These are phyloP conservation scores for Dactylellina leptospora DNA, from an alignment of 2,329 filamentous ascomycete species.

Conservation along the genomic window DNA sequence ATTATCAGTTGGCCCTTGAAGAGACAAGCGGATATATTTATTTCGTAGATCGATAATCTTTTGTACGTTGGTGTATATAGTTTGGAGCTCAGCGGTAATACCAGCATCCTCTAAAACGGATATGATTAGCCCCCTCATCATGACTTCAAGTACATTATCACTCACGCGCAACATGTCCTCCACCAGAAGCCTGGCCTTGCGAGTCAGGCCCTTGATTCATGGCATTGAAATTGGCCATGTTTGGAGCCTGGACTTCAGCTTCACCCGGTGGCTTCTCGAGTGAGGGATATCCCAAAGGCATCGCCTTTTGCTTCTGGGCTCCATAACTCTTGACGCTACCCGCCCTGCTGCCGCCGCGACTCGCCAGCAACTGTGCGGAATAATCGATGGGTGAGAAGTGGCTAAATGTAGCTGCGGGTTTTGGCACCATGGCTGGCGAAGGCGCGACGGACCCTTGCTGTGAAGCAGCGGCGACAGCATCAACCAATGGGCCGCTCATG, in stretches of 20 bases:
- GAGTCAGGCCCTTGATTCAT: slow-evolving; percentile 49
- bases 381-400: slow-evolving; percentile 58
- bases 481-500: slow-evolving; percentile 58
- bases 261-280: slow-evolving; percentile 56
- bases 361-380: slow-evolving; percentile 36
- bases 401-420: slow-evolving; percentile 61
- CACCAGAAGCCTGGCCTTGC: slow-evolving; percentile 12
- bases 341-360: slow-evolving; percentile 58
- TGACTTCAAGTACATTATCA: slow-evolving; percentile 4
- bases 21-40: slow-evolving; percentile 85
- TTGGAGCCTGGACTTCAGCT: slow-evolving; percentile 55
- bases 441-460: slow-evolving; percentile 25
- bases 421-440: slow-evolving; percentile 60
- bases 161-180: slow-evolving; percentile 54
- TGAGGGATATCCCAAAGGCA: slow-evolving; percentile 59
- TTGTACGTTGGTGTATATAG: slow-evolving; percentile 90
- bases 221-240: slow-evolving; percentile 56
- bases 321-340: slow-evolving; percentile 60
- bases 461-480: slow-evolving; percentile 15
- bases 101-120: slow-evolving; percentile 71
- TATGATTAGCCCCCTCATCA: neutral
- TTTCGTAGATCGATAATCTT: slow-evolving; percentile 85
- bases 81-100: slow-evolving; percentile 81
- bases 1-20: slow-evolving; percentile 83
- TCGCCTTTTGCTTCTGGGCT: slow-evolving; percentile 57